Evolutionary conservation across 2,329 filamentous ascomycete species (phyloP).

Genomic region (Colletotrichum eleusines): DNA sequence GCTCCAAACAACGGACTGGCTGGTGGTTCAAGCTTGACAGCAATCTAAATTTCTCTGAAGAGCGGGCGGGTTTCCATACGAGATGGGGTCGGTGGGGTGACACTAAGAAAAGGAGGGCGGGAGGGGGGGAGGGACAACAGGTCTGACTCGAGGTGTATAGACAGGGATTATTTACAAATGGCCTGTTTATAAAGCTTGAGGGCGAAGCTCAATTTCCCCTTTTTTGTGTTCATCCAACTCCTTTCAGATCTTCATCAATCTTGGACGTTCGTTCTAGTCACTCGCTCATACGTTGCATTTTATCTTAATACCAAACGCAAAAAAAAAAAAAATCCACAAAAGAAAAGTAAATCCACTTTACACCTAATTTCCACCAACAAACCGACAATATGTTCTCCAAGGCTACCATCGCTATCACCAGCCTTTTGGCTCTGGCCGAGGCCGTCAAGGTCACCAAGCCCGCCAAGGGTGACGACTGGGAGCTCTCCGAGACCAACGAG

Average conservation of each 20-base stretch:
- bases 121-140: slow-evolving; percentile 1
- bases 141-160: slow-evolving; percentile 34
- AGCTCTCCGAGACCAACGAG: slow-evolving; percentile 36
- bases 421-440: slow-evolving; percentile 33
- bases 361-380: slow-evolving; percentile 3
- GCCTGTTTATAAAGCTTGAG: slow-evolving; percentile 37
- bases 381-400: slow-evolving; percentile 40
- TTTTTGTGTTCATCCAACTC: slow-evolving; percentile 15
- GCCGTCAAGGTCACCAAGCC: slow-evolving; percentile 37
- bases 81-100: slow-evolving; percentile 38
- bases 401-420: slow-evolving; percentile 33
- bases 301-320: slow-evolving; percentile 27
- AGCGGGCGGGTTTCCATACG: slow-evolving; percentile 35
- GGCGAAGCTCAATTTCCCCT: slow-evolving; percentile 10
- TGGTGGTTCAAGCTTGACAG: slow-evolving; percentile 31
- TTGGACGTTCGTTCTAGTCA: slow-evolving; percentile 39
- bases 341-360: background rate
- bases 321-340: background rate
- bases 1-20: slow-evolving; percentile 13
- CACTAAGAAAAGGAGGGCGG: slow-evolving; percentile 13
- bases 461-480: slow-evolving; percentile 37
- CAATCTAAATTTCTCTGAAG: slow-evolving; percentile 37
- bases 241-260: slow-evolving; percentile 31
- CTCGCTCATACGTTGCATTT: slow-evolving; percentile 35
- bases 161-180: slow-evolving; percentile 26